A percentile compares a stretch with the other conserved stretches of the same genome.
These are phyloP conservation scores for Staphylotrichum tortipilum DNA, from an alignment of 495 filamentous ascomycete species.

Conservation along the genomic window DNA sequence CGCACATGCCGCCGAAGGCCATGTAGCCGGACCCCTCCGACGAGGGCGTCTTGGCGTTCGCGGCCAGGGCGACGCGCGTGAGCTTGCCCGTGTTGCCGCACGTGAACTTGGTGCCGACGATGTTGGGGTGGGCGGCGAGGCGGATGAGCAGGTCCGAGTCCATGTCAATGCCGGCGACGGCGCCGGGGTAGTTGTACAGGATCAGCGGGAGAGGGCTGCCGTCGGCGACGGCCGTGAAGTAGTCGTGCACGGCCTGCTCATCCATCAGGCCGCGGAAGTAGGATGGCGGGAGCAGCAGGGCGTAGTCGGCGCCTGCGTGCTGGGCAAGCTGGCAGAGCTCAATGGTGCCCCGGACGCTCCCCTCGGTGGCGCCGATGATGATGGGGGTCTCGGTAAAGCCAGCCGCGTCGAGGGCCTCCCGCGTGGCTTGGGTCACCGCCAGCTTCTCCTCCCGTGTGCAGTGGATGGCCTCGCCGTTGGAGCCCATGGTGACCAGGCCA, in stretches of 20 bases:
- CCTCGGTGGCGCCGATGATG: slow-evolving; percentile 71
- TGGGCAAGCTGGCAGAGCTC: slow-evolving; percentile 61
- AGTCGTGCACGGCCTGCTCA: slow-evolving; percentile 67
- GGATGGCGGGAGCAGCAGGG: slow-evolving; percentile 67
- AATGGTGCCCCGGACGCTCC: slow-evolving; percentile 69
- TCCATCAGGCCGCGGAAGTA: slow-evolving; percentile 77
- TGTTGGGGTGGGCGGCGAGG: slow-evolving; percentile 73
- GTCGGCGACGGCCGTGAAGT: slow-evolving; percentile 70
- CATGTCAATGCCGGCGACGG: slow-evolving; percentile 87
- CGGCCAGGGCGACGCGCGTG: slow-evolving; percentile 69
- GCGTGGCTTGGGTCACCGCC: slow-evolving; percentile 67
- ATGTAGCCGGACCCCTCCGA: slow-evolving; percentile 63
- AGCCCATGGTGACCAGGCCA: slow-evolving; percentile 81
- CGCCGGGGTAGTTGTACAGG: slow-evolving; percentile 86
- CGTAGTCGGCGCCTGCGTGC: slow-evolving; percentile 67
- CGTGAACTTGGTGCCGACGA: slow-evolving; percentile 84
- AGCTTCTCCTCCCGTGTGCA: slow-evolving; percentile 65
- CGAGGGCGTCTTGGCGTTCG: slow-evolving; percentile 62
- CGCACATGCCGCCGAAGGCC: slow-evolving; percentile 81
- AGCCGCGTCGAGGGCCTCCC: slow-evolving; percentile 74
- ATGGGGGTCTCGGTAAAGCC: slow-evolving; percentile 69
- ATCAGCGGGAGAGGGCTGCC: slow-evolving; percentile 67
- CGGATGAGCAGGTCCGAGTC: slow-evolving; percentile 79
- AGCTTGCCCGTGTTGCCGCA: slow-evolving; percentile 86
- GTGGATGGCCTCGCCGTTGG: slow-evolving; percentile 83